Conservation (phyloP, 495 filamentous ascomycete genomes). For the Aspergillus biplanus region DNA sequence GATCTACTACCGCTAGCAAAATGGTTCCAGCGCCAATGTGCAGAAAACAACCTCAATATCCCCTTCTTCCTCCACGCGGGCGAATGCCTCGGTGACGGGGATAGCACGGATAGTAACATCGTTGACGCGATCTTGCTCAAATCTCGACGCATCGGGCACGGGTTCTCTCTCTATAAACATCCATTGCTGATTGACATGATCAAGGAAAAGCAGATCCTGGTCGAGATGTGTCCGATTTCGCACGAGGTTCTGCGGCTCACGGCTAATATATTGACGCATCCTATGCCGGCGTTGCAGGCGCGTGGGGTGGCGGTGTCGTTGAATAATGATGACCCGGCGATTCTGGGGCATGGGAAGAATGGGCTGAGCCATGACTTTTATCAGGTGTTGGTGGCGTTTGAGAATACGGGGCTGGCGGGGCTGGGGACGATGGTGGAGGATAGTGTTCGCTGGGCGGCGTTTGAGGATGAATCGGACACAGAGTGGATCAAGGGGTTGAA, state of each 20-base stretch:
- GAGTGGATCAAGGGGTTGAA: constrained; percentile 14
- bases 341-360: constrained; percentile 76
- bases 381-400: constrained; percentile 84
- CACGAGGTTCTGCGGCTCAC: constrained; percentile 21
- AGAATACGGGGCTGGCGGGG: constrained; percentile 72
- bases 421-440: constrained; percentile 23
- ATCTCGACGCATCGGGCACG: constrained; percentile 23
- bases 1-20: constrained; percentile 18
- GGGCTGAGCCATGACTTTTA: constrained; percentile 91
- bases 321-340: constrained; percentile 86
- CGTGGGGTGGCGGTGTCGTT: constrained; percentile 54
- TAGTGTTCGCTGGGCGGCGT: constrained; percentile 21
- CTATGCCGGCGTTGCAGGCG: constrained; percentile 19
- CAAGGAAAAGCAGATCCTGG: constrained; percentile 16
- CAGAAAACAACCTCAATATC: constrained; percentile 4
- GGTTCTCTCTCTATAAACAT: constrained; percentile 22
- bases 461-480: constrained; percentile 18
- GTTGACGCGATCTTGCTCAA: constrained; percentile 20
- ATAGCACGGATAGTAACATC: constrained; percentile 18
- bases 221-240: constrained; percentile 25
- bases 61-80: constrained; percentile 27
- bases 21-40: constrained; percentile 21
- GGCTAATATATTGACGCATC: constrained; percentile 22
- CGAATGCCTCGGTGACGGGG: constrained; percentile 21
- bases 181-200: constrained; percentile 22